Evolutionary conservation across 768 basidiomycete species (phyloP), one percentile per base, ranked within the genome.

Genomic region (Boletus rufocinnamomeus): DNA sequence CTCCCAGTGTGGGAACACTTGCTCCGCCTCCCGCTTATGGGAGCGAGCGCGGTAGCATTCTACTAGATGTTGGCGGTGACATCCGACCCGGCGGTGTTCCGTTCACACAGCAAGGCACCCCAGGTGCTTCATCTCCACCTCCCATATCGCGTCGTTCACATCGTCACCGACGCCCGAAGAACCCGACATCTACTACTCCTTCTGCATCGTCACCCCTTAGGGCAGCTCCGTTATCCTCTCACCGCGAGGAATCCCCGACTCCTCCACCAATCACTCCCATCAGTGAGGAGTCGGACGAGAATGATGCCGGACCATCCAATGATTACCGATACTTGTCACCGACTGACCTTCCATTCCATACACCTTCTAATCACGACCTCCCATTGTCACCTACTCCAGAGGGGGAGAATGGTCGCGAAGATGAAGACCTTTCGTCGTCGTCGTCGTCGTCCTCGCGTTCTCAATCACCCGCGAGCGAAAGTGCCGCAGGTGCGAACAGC

Each of bases 11-110:
- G 16, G 97, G 97, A 48, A 98, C 97, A 0, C 82, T 98, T 11
- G 96, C 96, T 2, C 97, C 97, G 17, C 97, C 97, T 30, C 97
- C 97, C 6, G 95, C 97, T 1, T 98, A 98, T 74, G 97, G 97
- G 19, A 94, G 91, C 66, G 97, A 99, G 72, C 83, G 95, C 13
- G 97, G 96, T 9, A 96, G 93, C 69, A 98, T 99, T 57, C 79
- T 99, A 10, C 81, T 99, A 2, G 95, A 97, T 72, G 91, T 95
- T 1, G 95, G 94, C 6, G 72, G 72, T 44, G 68, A 54, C 41
- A 59, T 68, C 37, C 68, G 50, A 43, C 63, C 75, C 28, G 75
- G 79, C 40, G 73, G 73, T 23, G 76, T 78, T 5, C 75, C 79
- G 23, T 69, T 75, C n/a, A 76, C 76, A 44, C 75, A 80, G 19